Base-by-base conservation (phyloP, 2,329 filamentous ascomycete genomes). In the Ascochyta fabae region DNA sequence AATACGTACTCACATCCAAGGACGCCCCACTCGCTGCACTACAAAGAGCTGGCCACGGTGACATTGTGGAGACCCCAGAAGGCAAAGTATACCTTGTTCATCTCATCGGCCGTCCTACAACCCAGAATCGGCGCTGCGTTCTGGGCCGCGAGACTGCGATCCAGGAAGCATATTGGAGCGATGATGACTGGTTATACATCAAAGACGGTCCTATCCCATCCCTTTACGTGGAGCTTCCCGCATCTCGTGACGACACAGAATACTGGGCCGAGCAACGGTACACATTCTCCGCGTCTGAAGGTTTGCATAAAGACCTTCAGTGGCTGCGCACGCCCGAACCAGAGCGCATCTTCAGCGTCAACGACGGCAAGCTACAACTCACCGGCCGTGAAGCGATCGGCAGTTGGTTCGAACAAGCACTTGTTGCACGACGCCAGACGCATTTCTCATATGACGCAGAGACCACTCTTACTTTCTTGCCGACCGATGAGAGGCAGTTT, bases 371-470 rank as follows among this genome's bases (percentile, higher is more conserved):
- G 1, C 72, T 83, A 1, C 85, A 86, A 59, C 74, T 88, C 3
- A 86, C 83, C 1, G 83, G 78, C 1, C 75, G 80, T 12, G 80
- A 84, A 54, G 78, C 79, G 0, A 78, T 81, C 51, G 80, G 80
- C 55, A 81, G 80, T 1, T 77, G 79, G 40, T 70, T 68, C 3
- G 79, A 81, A 5, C 81, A 83, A 67, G 78, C 83, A 0, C 84
- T 87, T 41, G 74, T 87, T 16, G 81, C 80, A 0, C 77, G 82
- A 2, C 76, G 83, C 1, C 84, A 87, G 65, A 81, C 81, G 5
- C 79, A 86, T 58, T 88, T 87, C 69, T 86, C 83, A 1, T 86
- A 83, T 63, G 84, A 86, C 52, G 84, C 84, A 45, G 84, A 86
- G 69, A 86, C 84, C 0, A 72, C 79, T 0, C 61, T 86, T 3